Evolutionary conservation across 2,329 filamentous ascomycete species (phyloP), one percentile per base, ranked within the genome.

Genomic region (Nothomitra cinnamomea): DNA sequence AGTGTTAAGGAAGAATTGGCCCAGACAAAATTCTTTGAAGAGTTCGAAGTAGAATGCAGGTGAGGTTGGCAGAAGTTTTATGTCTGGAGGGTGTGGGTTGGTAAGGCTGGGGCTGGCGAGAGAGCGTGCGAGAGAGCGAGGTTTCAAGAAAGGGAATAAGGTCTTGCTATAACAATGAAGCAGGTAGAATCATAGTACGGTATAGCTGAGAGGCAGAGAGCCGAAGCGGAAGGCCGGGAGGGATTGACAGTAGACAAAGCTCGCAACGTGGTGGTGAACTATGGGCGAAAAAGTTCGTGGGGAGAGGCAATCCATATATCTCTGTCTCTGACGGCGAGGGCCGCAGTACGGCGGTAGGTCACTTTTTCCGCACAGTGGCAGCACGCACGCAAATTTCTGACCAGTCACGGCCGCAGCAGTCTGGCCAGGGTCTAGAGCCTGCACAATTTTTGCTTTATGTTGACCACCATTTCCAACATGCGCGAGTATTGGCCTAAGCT

Each of bases 201-300:
- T 12, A 6, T 22, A 28, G 43, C 6, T 21, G 43, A 48, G 43
- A 15, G 2, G 13, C 43, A 28, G 43, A 48, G 21, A 19, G 28
- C 43, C n/a, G 22, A 6, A 13, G 43, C n/a, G 3, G 21, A 25
- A 15, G n/a, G 43, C 13, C 22, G 43, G 28, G 25, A n/a, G n/a
- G 43, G 21, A 48, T 25, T 48, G 43, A 48, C n/a, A 48, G 24
- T 48, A 10, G 28, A 32, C 43, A 17, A 21, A 48, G 43, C 21
- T 48, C 43, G 43, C 43, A 48, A 48, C 43, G 43, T 48, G 43
- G 43, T 48, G 43, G 8, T 48, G 43, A 48, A 48, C 43, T 48
- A 48, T 25, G 43, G 43, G 43, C 43, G 43, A 48, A 48, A 32
- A 48, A 48, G 22, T 25, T 21, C 19, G 43, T 48, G 43, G 43